phyloP scores from a whole-genome alignment of 2,329 filamentous ascomycete species.

The Aspergillus brasiliensis region DNA sequence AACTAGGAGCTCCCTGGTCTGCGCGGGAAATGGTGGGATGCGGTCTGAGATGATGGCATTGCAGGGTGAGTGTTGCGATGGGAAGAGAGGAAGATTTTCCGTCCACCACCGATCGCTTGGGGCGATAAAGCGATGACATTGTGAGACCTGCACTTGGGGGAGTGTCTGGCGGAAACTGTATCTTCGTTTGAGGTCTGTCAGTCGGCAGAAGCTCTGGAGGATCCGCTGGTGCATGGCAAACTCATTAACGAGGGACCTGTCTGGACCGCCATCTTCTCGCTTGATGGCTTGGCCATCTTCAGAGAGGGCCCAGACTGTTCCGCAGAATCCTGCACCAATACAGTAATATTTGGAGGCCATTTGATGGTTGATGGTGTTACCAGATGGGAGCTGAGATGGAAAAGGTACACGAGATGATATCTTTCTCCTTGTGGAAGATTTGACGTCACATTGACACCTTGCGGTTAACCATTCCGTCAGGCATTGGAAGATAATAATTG shows the following conservation, averaged over 20 bases:
- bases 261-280: constrained; percentile 36
- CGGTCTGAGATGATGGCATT: constrained; percentile 39
- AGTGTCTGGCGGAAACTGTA: background rate
- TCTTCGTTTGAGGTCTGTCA: background rate
- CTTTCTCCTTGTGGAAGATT: background rate
- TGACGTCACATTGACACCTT: background rate
- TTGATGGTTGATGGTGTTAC: background rate
- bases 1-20: constrained; percentile 33
- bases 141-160: constrained; percentile 25
- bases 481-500: background rate
- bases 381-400: background rate
- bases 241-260: constrained; percentile 33
- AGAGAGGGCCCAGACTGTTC: constrained; percentile 34
- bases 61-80: constrained; percentile 32
- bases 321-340: constrained; percentile 37
- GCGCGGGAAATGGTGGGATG: constrained; percentile 35
- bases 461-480: too few relatives aligned
- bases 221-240: constrained; percentile 33
- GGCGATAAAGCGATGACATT: constrained; percentile 28
- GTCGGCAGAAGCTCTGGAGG: constrained; percentile 15
- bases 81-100: constrained; percentile 28
- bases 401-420: background rate
- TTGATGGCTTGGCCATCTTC: constrained; percentile 31
- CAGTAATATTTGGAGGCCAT: background rate
- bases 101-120: constrained; percentile 32